Conservation (phyloP, 176 grass and related monocot genomes). For the Alopecurus myosuroides region DNA sequence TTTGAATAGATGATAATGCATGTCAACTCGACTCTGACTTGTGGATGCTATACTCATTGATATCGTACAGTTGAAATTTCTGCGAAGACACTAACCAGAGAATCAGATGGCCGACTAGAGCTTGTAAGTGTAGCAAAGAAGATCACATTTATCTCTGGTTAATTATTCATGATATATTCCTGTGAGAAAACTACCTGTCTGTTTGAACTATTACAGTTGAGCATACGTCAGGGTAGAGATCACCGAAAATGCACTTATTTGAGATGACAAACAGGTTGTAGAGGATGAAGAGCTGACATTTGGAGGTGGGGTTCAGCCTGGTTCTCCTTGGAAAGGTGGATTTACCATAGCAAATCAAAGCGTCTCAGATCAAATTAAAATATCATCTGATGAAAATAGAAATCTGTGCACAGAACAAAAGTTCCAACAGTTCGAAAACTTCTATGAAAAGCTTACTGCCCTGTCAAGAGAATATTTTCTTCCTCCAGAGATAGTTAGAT, state of each 20-base stretch:
- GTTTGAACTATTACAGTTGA: conserved; percentile 34
- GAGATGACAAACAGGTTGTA: conserved; percentile 59
- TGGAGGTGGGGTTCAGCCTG: conserved; percentile 36
- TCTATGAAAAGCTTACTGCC: conserved; percentile 66
- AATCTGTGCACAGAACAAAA: conserved; percentile 52
- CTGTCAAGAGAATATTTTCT: conserved; percentile 83
- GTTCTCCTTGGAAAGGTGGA: conserved; percentile 57
- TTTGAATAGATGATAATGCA: not conserved
- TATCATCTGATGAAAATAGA: conserved; percentile 29
- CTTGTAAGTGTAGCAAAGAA: conserved; percentile 49
- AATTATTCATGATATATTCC: conserved; percentile 40
- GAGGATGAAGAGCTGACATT: conserved; percentile 65
- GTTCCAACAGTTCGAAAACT: conserved; percentile 67
- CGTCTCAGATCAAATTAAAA: conserved; percentile 35
- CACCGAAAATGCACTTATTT: conserved; percentile 44
- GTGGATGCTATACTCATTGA: conserved; percentile 27
- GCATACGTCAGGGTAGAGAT: conserved; percentile 15
- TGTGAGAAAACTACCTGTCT: conserved; percentile 44
- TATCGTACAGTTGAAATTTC: conserved; percentile 62
- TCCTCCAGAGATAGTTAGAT: conserved; percentile 72
- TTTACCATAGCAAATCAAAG: conserved; percentile 83
- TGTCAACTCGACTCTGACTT: conserved; percentile 16
- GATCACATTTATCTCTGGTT: conserved; percentile 48
- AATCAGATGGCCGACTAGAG: conserved; percentile 46
- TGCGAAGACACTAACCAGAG: conserved; percentile 44